Evolutionary conservation across 441 rosid genomes (phyloP).

Genomic region (Raphanus hybrid): DNA sequence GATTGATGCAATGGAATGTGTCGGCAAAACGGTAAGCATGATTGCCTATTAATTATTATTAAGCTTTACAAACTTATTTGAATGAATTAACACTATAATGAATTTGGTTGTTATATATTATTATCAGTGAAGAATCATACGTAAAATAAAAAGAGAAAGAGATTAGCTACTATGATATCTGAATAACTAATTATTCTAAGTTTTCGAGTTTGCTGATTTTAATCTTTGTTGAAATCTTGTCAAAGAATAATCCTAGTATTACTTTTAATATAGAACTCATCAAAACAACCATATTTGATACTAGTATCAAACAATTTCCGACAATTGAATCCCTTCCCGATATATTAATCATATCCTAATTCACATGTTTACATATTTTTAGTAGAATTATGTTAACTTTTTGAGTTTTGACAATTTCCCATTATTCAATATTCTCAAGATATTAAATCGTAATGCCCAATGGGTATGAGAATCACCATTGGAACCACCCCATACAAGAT

Average conservation of each 20-base stretch:
- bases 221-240: conserved; percentile 8
- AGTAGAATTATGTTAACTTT: background rate
- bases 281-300: conserved; percentile 24
- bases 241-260: conserved; percentile 26
- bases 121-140: background rate
- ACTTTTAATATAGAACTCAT: conserved; percentile 4
- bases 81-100: too few relatives aligned
- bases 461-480: conserved; percentile 24
- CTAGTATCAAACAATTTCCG: conserved; percentile 14
- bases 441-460: conserved; percentile 23
- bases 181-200: background rate
- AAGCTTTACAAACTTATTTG: background rate
- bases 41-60: conserved; percentile 30
- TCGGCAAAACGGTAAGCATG: conserved; percentile 34
- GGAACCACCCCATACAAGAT: conserved; percentile 30
- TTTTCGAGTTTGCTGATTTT: background rate
- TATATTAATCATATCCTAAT: conserved; percentile 28
- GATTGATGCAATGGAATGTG: conserved; percentile 35
- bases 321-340: conserved; percentile 15
- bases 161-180: background rate
- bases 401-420: conserved; percentile 24
- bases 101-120: too few relatives aligned
- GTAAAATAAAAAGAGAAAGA: background rate
- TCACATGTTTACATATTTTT: conserved; percentile 16
- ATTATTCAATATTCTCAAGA: conserved; percentile 37